Base-by-base conservation (phyloP, 1,139 yeast species). In the Suhomyces chickasaworum region DNA sequence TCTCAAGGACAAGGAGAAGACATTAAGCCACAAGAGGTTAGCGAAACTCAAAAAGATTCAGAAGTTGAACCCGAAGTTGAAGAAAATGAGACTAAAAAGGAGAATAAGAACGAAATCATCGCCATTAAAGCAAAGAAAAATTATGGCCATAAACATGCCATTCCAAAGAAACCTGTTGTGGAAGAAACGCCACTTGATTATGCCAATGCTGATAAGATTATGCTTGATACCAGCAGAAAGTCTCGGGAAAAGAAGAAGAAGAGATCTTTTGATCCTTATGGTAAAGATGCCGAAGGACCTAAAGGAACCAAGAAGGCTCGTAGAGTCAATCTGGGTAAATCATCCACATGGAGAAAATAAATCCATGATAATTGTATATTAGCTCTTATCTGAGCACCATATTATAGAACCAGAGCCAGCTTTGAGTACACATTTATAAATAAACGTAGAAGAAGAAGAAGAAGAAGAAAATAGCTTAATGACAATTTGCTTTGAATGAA, bases 181-280 rank as follows among this genome's bases (percentile, higher is more conserved):
- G 38, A 34, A 12, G 41, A 21, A 9, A 36, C 39, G 7, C 53
- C 55, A 4, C 61, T 80, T 56, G 80, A 85, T 52, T 81, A 83
- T 56, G 61, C 70, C 1, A 70, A 64, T 35, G 73, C 77, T 16
- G 77, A 80, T 44, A 80, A 76, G 52, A 67, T 84, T 20, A 61
- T 80, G 60, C 64, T 66, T 37, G 63, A 58, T 34, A 39, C 60
- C 41, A 51, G 63, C 48, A 59, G 54, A 15, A 47, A 48, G 22
- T 30, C 33, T 4, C 32, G 36, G 13, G 53, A 57, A 7, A 53
- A 55, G 16, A 56, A 58, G 41, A 78, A 75, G 57, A 78, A 77
- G 58, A 73, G 77, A 49, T 68, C 77, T 3, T 85, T 81, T 54
- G 86, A 85, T 64, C 90, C 91, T 2, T 84, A 83, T 55, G 63